phyloP scores from a whole-genome alignment of 805 yeast genomes.

The Metschnikowia sp. region DNA sequence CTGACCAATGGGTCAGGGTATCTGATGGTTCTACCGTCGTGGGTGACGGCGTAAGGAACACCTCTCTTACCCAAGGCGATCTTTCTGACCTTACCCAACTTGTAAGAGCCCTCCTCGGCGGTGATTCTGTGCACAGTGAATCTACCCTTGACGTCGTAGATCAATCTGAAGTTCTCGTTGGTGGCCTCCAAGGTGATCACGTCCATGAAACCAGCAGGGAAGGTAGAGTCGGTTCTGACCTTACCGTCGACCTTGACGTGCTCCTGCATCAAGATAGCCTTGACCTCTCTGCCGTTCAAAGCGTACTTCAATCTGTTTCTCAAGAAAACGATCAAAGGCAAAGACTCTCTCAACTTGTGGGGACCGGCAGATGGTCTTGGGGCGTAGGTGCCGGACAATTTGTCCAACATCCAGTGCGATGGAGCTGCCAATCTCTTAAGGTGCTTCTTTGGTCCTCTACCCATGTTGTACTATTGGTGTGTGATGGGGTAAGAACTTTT shows the following conservation, averaged over 20 bases:
- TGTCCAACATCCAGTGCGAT: slow-evolving; percentile 99
- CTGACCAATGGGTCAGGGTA: slow-evolving; percentile 98
- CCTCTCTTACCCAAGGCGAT: slow-evolving; percentile 98
- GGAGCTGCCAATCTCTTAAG: slow-evolving; percentile 99
- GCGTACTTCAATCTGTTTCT: slow-evolving; percentile 99
- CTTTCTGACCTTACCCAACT: slow-evolving; percentile 96
- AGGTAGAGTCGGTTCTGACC: slow-evolving; percentile 98
- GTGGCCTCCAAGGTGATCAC: slow-evolving; percentile 96
- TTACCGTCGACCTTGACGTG: slow-evolving; percentile 98
- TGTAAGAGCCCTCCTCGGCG: slow-evolving; percentile 97
- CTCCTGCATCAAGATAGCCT: slow-evolving; percentile 97
- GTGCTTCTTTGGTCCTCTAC: slow-evolving; percentile 93
- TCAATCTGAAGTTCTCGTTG: slow-evolving; percentile 98
- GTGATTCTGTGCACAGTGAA: slow-evolving; percentile 99
- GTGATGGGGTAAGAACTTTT: not conserved
- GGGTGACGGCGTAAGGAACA: slow-evolving; percentile 97
- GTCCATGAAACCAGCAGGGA: slow-evolving; percentile 99
- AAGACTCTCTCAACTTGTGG: slow-evolving; percentile 97
- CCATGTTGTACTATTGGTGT: slow-evolving; percentile 45
- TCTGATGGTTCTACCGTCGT: slow-evolving; percentile 99
- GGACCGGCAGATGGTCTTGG: slow-evolving; percentile 99
- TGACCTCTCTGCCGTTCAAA: slow-evolving; percentile 97
- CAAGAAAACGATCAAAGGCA: slow-evolving; percentile 93
- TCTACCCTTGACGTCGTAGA: slow-evolving; percentile 98
- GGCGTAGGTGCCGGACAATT: slow-evolving; percentile 98